Conservation (phyloP, 2,329 filamentous ascomycete genomes). For the Monilinia vaccinii-corymbosi region DNA sequence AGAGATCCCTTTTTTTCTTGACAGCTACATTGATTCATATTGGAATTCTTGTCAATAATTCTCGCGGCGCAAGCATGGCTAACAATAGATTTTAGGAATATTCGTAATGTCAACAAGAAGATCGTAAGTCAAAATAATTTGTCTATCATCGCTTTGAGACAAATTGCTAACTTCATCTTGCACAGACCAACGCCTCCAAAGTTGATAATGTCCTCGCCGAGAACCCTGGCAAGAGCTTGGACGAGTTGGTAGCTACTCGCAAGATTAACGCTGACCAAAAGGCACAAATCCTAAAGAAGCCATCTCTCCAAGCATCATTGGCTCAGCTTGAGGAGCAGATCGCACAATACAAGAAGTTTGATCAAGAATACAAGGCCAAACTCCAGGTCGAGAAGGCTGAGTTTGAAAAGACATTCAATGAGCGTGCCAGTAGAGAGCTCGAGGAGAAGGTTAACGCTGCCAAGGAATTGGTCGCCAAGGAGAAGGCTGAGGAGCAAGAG, state of each 20-base stretch:
- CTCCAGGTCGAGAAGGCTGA: slow-evolving; percentile 49
- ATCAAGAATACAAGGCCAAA: slow-evolving; percentile 59
- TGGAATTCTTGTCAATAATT: not conserved
- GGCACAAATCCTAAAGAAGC: slow-evolving; percentile 69
- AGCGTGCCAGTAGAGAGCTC: slow-evolving; percentile 37
- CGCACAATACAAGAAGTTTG: slow-evolving; percentile 64
- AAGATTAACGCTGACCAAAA: slow-evolving; percentile 78
- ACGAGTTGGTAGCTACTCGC: slow-evolving; percentile 60
- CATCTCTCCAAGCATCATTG: slow-evolving; percentile 58
- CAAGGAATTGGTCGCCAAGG: slow-evolving; percentile 31
- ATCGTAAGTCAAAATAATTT: slow-evolving; percentile 51
- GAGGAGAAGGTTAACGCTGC: slow-evolving; percentile 42
- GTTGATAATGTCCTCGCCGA: slow-evolving; percentile 61
- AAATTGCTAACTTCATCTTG: slow-evolving; percentile 15
- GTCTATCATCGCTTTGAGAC: not conserved
- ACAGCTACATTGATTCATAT: slow-evolving; percentile 2
- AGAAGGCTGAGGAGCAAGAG: slow-evolving; percentile 49
- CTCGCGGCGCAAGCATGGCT: not conserved
- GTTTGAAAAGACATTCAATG: slow-evolving; percentile 46
- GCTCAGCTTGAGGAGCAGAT: slow-evolving; percentile 66
- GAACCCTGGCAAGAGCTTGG: slow-evolving; percentile 60
- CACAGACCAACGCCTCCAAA: slow-evolving; percentile 60
- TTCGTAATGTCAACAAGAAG: slow-evolving; percentile 91
- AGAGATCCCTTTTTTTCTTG: slow-evolving; percentile 26
- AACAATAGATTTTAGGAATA: slow-evolving; percentile 50